Evolutionary conservation across 345 rosid genomes (phyloP).

Genomic region (Nephelium lappaceum): DNA sequence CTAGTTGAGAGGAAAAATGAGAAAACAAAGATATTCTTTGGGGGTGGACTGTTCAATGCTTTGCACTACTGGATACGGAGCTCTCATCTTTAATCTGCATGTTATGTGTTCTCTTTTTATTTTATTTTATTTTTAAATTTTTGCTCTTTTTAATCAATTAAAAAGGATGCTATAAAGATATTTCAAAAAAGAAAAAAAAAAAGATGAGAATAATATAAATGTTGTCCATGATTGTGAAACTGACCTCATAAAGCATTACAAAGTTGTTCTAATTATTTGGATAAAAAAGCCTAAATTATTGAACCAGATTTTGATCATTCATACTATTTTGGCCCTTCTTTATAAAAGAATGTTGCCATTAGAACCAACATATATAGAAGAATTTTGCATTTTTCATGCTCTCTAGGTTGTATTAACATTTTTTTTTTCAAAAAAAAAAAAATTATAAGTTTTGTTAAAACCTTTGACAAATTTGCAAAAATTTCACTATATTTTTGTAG

Average conservation of each 20-base stretch:
- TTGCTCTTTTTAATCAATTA: background rate
- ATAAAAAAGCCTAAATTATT: constrained; percentile 1
- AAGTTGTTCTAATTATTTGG: constrained; percentile 14
- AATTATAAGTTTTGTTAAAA: too few species aligned
- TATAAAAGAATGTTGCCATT: background rate
- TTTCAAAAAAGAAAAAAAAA: too few species aligned
- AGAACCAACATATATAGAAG: background rate
- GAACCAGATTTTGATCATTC: background rate
- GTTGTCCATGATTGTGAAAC: constrained; percentile 6
- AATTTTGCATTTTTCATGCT: too few species aligned
- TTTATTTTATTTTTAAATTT: background rate
- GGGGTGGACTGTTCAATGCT: background rate
- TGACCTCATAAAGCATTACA: constrained; percentile 14
- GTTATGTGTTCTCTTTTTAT: background rate
- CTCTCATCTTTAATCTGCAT: constrained; percentile 12
- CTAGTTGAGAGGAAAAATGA: background rate
- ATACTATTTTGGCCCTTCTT: background rate
- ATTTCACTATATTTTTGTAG: too few species aligned
- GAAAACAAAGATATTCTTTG: background rate
- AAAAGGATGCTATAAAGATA: background rate
- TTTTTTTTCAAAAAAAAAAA: too few species aligned
- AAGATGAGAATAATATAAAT: background rate
- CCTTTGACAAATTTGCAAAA: too few species aligned
- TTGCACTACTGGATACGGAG: background rate
- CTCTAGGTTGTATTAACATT: too few species aligned